Conservation (phyloP, 2,329 filamentous ascomycete genomes). For the Trichoderma sp. region DNA sequence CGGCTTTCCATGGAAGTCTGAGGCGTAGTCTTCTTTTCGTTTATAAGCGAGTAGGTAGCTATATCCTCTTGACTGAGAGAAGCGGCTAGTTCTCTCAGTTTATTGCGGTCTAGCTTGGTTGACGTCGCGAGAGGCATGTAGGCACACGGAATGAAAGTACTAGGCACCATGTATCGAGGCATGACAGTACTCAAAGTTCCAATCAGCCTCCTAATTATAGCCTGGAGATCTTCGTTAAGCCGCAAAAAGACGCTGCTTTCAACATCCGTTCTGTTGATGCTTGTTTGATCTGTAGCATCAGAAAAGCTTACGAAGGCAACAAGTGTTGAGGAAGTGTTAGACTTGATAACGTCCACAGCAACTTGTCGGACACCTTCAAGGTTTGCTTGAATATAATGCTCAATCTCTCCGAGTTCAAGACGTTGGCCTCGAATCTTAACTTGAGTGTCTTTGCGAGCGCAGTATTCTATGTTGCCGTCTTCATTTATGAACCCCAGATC, state of each 20-base stretch:
- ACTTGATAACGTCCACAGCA: slow-evolving; percentile 14
- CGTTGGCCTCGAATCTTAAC: slow-evolving; percentile 26
- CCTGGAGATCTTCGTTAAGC: background rate
- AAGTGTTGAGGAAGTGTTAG: background rate
- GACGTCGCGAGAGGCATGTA: slow-evolving; percentile 10
- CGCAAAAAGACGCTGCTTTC: background rate
- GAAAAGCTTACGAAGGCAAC: slow-evolving; percentile 10
- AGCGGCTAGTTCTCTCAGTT: background rate
- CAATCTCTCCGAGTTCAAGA: slow-evolving; percentile 23
- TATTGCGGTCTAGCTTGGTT: slow-evolving; percentile 20
- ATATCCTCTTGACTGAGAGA: slow-evolving; percentile 14
- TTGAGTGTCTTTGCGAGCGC: slow-evolving; percentile 25
- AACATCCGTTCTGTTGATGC: background rate
- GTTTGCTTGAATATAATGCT: slow-evolving; percentile 14
- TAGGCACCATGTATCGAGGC: slow-evolving; percentile 13
- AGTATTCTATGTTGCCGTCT: slow-evolving; percentile 21
- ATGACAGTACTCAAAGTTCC: background rate
- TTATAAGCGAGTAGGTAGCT: slow-evolving; percentile 24
- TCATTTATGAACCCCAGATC: slow-evolving; percentile 21
- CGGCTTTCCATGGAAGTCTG: slow-evolving; percentile 26
- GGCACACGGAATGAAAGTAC: slow-evolving; percentile 12
- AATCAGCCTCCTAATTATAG: background rate
- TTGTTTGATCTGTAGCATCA: background rate
- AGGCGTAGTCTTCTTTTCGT: slow-evolving; percentile 22
- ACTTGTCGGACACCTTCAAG: slow-evolving; percentile 12